Base-by-base conservation (phyloP, 345 rosid genomes). In the Gossypium turneri region DNA sequence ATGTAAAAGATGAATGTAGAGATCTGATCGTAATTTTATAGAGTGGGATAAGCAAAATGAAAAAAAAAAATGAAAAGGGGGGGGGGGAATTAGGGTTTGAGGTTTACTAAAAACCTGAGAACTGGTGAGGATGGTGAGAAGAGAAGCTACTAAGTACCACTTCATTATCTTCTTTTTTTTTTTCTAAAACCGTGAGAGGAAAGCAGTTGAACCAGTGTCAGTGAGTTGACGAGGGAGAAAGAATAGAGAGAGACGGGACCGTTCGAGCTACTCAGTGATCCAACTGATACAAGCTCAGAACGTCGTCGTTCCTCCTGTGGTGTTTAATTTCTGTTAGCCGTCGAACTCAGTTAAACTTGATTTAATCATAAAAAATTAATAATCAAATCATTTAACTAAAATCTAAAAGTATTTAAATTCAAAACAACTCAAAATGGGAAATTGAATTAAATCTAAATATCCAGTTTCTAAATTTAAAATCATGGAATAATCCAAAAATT, bases 51-150 rank as follows among this genome's bases (percentile, higher is more conserved):
- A 29, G 47, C 20, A 16, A 29, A 62, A 62, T 7, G 43, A 7
- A 34, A n/a, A 22, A 22, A 22, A 22, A 22, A 22, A 22, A 22
- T n/a, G n/a, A 62, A 62, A 1, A 1, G 1, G 7, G 1, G 1
- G 1, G 7, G 7, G 44, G 67, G 45, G 20, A 62, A 62, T 62
- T 67, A 67, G 57, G 72, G 71, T 1, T 45, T n/a, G 15, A 19
- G 57, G 50, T 12, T 15, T 24, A 48, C 5, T 52, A 9, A 9
- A 41, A 3, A 67, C 91, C 89, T 85, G 91, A 68, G 91, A 88
- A 76, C 91, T 88, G 6, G 91, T 88, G 78, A 88, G 86, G 75
- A 85, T 71, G 78, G 91, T 88, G 85, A 88, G 91, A 29, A 88
- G 86, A 50, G 72, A 9, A 1, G 91, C 91, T 0, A 88, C 86